These are phyloP conservation scores for Pouteria glomerata DNA, from an alignment of 148 eudicot species.

Conservation along the genomic window DNA sequence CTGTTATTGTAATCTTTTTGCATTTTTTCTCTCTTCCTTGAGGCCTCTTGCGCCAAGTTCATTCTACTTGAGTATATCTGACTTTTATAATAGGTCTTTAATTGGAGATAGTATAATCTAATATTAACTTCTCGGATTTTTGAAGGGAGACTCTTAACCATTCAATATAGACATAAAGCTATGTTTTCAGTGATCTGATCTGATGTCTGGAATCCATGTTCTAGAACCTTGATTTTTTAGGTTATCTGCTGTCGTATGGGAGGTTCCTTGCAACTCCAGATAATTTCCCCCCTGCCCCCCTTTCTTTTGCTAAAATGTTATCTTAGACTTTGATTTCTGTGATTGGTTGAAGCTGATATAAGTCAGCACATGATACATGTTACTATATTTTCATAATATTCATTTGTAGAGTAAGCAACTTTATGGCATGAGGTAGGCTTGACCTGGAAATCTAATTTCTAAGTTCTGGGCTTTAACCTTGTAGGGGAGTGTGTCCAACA, in stretches of 20 bases:
- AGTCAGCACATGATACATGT: background rate
- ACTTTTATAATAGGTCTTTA: background rate
- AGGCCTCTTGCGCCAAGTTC: background rate
- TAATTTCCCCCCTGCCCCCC: background rate
- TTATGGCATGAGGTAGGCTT: background rate
- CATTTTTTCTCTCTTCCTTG: background rate
- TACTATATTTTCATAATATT: background rate
- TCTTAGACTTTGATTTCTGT: background rate
- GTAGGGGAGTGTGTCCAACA: background rate
- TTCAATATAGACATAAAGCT: background rate
- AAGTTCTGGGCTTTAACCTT: background rate
- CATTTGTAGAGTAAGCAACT: background rate
- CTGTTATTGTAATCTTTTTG: background rate
- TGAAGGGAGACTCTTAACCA: background rate
- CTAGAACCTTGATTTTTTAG: background rate
- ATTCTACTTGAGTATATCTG: background rate
- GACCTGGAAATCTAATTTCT: background rate
- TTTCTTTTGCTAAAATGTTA: background rate
- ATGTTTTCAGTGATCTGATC: background rate
- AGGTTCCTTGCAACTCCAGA: background rate
- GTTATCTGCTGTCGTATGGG: background rate
- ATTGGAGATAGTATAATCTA: background rate
- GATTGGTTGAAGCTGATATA: background rate
- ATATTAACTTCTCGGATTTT: background rate
- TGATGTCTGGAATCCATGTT: background rate